These are phyloP conservation scores for Spergularia marina DNA, from an alignment of 148 eudicot species.

Conservation along the genomic window DNA sequence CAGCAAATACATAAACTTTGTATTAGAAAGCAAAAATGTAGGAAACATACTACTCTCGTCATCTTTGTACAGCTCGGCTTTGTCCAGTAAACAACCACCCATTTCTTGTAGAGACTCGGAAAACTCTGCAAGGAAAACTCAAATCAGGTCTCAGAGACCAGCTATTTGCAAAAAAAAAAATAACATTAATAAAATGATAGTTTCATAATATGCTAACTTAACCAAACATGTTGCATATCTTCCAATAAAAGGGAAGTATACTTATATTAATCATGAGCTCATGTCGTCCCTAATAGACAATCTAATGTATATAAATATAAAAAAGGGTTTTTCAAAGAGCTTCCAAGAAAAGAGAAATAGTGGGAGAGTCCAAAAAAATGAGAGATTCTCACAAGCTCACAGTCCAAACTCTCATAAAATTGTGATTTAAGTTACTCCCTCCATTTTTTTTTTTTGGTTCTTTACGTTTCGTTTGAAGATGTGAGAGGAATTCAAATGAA, in stretches of 20 bases:
- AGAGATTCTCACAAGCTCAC: too few relatives aligned
- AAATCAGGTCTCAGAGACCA: slow-evolving; percentile 17
- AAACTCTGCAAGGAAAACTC: slow-evolving; percentile 61
- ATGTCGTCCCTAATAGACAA: too few relatives aligned
- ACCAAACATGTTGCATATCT: neutral
- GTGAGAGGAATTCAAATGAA: too few relatives aligned
- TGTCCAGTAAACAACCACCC: slow-evolving; percentile 80
- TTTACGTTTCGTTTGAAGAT: too few relatives aligned
- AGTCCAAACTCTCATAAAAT: too few relatives aligned
- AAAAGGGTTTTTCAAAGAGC: too few relatives aligned
- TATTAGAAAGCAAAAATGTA: slow-evolving; percentile 12
- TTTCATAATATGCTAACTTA: neutral
- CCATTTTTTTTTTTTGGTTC: too few relatives aligned
- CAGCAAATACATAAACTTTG: slow-evolving; percentile 1
- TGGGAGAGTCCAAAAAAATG: too few relatives aligned
- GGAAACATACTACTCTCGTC: slow-evolving; percentile 71
- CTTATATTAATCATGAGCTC: too few relatives aligned
- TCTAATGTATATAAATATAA: too few relatives aligned
- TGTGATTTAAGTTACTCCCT: too few relatives aligned
- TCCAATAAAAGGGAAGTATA: neutral
- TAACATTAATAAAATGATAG: neutral
- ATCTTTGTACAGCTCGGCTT: slow-evolving; percentile 55
- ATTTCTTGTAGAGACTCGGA: slow-evolving; percentile 85
- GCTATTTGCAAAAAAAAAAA: neutral
- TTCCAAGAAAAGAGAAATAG: too few relatives aligned